These are phyloP conservation scores for Chaetoceros muelleri DNA, from an alignment of 108 stramenopile species.

Conservation along the genomic window DNA sequence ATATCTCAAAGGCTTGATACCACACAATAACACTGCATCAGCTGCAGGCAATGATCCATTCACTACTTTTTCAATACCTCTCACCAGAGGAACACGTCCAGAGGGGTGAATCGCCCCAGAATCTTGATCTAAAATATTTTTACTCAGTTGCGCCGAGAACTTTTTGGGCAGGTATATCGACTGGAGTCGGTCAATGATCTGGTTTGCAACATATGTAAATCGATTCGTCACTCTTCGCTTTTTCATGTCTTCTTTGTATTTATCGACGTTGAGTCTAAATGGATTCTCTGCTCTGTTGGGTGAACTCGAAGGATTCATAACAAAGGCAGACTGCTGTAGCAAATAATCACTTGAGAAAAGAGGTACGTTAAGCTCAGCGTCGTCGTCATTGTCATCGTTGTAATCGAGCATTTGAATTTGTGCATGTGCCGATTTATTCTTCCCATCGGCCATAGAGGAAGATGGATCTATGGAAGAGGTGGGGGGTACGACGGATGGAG, in stretches of 20 bases:
- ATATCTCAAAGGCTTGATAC: conserved; percentile 33
- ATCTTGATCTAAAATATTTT: no score
- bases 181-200: neutral
- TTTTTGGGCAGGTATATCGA: neutral
- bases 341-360: no score
- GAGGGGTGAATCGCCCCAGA: neutral
- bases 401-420: no score
- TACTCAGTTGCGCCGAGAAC: neutral
- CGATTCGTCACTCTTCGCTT: neutral
- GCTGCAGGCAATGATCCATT: conserved; percentile 32
- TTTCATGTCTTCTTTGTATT: neutral
- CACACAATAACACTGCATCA: conserved; percentile 25
- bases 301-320: no score
- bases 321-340: no score
- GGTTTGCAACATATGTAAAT: neutral
- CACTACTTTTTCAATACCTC: conserved; percentile 29
- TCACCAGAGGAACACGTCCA: conserved; percentile 10
- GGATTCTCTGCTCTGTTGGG: no score
- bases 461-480: no score
- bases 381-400: no score
- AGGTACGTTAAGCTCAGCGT: no score
- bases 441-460: no score
- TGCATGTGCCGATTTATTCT: no score
- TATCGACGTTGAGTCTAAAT: neutral
- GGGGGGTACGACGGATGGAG: no score